Evolutionary conservation across 2,329 filamentous ascomycete species (phyloP).

Genomic region (Rhynchosporium graminicola): DNA sequence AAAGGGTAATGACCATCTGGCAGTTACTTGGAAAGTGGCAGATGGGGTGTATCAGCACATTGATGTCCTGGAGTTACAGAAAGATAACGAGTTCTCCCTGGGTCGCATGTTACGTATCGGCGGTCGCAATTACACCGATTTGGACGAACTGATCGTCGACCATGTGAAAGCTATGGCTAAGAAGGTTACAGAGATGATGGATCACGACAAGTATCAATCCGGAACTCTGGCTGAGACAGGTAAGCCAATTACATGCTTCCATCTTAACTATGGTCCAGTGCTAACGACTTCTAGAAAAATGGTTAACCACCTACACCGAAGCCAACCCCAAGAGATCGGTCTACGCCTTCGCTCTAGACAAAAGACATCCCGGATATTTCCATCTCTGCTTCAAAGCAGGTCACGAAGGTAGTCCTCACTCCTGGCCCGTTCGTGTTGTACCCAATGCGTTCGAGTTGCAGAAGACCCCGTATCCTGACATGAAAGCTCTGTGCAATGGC

Average conservation of each 20-base stretch:
- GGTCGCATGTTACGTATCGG: slow-evolving; percentile 83
- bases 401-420: slow-evolving; percentile 68
- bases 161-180: slow-evolving; percentile 97
- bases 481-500: slow-evolving; percentile 92
- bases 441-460: slow-evolving; percentile 92
- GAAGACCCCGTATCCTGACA: slow-evolving; percentile 87
- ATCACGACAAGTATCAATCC: slow-evolving; percentile 89
- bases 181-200: slow-evolving; percentile 95
- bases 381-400: slow-evolving; percentile 95
- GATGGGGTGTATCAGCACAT: slow-evolving; percentile 97
- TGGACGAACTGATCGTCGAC: slow-evolving; percentile 95
- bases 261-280: slow-evolving; percentile 13
- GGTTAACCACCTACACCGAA: slow-evolving; percentile 93
- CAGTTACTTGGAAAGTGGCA: slow-evolving; percentile 96
- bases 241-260: slow-evolving; percentile 49
- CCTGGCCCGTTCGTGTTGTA: slow-evolving; percentile 86
- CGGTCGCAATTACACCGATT: slow-evolving; percentile 88
- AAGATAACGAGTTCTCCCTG: slow-evolving; percentile 94
- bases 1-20: slow-evolving; percentile 91
- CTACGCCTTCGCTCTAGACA: slow-evolving; percentile 94
- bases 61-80: slow-evolving; percentile 93
- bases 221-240: slow-evolving; percentile 79
- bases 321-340: slow-evolving; percentile 92
- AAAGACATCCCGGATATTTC: slow-evolving; percentile 92
- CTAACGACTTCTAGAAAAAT: slow-evolving; percentile 66